Conservation (phyloP, 371 early-diverging fungal genomes). For the Rhizopus stolonifer region DNA sequence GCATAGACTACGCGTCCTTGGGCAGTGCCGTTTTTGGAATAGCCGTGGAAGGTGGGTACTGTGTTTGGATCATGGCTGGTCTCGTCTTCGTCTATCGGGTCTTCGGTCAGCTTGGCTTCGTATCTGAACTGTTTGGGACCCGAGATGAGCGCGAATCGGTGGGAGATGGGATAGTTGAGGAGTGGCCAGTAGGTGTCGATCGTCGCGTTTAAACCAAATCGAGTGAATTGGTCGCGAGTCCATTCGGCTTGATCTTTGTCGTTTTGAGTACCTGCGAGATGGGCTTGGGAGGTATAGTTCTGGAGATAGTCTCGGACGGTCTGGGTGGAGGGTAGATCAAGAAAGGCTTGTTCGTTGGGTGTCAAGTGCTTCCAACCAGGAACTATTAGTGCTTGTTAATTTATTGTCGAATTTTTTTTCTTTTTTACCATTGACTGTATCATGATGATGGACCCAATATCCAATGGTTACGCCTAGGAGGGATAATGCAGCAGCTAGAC, state of each 20-base stretch:
- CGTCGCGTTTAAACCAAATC: constrained; percentile 55
- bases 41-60: constrained; percentile 67
- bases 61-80: constrained; percentile 47
- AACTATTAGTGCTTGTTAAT: too few species aligned
- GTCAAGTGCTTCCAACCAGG: too few species aligned
- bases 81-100: constrained; percentile 54
- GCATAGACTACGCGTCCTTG: constrained; percentile 65
- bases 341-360: constrained; percentile 20
- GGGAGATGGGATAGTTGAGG: constrained; percentile 58
- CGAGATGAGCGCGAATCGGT: constrained; percentile 57
- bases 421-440: neutral
- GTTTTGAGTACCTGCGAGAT: constrained; percentile 53
- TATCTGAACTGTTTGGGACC: constrained; percentile 50
- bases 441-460: constrained; percentile 27
- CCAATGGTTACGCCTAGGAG: constrained; percentile 53
- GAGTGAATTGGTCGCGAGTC: constrained; percentile 54
- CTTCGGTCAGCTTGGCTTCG: constrained; percentile 59
- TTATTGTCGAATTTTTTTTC: neutral
- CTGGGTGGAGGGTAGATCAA: constrained; percentile 20
- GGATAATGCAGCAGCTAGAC: constrained; percentile 14
- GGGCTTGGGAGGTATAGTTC: constrained; percentile 54
- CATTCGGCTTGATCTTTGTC: constrained; percentile 56
- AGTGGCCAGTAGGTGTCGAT: constrained; percentile 63
- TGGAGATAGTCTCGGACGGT: constrained; percentile 13
- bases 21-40: constrained; percentile 63